Conservation (phyloP, 2,329 filamentous ascomycete species). For the Ramularia collo-cygni region DNA sequence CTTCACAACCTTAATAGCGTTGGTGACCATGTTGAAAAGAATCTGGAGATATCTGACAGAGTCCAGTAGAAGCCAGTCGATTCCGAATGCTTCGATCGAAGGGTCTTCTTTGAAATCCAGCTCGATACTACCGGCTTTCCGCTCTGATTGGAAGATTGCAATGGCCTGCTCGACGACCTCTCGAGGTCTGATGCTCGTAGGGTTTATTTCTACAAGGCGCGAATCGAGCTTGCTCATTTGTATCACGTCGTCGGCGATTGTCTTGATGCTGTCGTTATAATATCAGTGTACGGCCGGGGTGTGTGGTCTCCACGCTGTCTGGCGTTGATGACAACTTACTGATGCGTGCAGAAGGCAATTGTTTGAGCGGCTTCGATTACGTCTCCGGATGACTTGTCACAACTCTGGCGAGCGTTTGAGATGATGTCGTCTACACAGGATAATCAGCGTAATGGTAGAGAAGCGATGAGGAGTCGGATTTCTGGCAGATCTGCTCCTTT, state of each 20-base stretch:
- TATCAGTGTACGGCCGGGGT: no score
- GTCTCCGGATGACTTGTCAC: slow-evolving; percentile 6
- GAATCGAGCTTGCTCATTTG: slow-evolving; percentile 36
- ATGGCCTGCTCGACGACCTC: slow-evolving; percentile 32
- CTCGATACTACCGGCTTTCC: slow-evolving; percentile 30
- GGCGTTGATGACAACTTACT: slow-evolving; percentile 3
- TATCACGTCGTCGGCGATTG: slow-evolving; percentile 43
- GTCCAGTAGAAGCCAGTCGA: slow-evolving; percentile 23
- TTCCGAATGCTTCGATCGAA: slow-evolving; percentile 7
- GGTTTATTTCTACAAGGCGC: slow-evolving; percentile 30
- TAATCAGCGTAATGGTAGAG: no score
- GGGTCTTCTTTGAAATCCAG: slow-evolving; percentile 8
- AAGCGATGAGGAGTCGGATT: no score
- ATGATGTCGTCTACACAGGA: slow-evolving; percentile 31
- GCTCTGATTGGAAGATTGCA: slow-evolving; percentile 35
- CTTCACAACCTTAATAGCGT: slow-evolving; percentile 41
- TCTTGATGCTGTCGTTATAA: slow-evolving; percentile 19
- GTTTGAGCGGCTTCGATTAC: slow-evolving; percentile 24
- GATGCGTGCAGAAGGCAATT: slow-evolving; percentile 24
- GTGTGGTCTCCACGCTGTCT: no score
- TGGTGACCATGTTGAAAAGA: slow-evolving; percentile 35
- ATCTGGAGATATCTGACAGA: slow-evolving; percentile 32
- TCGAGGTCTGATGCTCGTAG: slow-evolving; percentile 28
- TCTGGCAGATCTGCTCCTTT: no score
- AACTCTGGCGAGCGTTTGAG: slow-evolving; percentile 6